Percentiles rank a stretch among this genome's conserved stretches.
Conservation (phyloP, 164 flowering plant species). For the Sedum album region DNA sequence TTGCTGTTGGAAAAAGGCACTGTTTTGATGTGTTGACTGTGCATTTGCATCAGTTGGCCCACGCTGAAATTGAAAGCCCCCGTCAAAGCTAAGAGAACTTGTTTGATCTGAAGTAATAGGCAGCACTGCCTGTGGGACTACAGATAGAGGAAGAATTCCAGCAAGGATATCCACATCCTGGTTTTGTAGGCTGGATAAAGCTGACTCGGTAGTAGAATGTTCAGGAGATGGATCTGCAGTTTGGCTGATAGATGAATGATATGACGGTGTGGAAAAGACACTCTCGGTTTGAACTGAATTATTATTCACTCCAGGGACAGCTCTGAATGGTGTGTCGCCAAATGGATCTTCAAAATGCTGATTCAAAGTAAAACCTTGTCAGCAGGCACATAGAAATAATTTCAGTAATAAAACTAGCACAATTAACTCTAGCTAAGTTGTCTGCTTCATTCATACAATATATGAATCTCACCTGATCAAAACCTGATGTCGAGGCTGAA, state of each 20-base stretch:
- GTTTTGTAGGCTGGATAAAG: slow-evolving; percentile 28
- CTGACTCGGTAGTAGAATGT: slow-evolving; percentile 17
- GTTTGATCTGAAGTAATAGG: slow-evolving; percentile 24
- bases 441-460: not conserved
- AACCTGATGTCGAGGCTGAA: slow-evolving; percentile 17
- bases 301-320: slow-evolving; percentile 40
- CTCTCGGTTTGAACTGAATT: slow-evolving; percentile 24
- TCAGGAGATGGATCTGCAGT: slow-evolving; percentile 20
- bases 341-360: slow-evolving; percentile 88
- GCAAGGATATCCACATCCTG: slow-evolving; percentile 65
- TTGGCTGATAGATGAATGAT: slow-evolving; percentile 24
- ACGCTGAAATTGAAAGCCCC: not conserved
- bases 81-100: slow-evolving; percentile 14
- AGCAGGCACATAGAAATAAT: not conserved
- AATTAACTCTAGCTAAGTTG: not conserved
- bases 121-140: slow-evolving; percentile 24
- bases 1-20: slow-evolving; percentile 19
- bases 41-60: not conserved
- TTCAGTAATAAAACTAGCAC: not conserved
- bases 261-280: slow-evolving; percentile 18
- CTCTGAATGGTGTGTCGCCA: slow-evolving; percentile 88
- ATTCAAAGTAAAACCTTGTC: slow-evolving; percentile 10
- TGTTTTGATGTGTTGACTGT: slow-evolving; percentile 4
- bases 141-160: slow-evolving; percentile 62
- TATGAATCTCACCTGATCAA: slow-evolving; percentile 42